These are phyloP conservation scores for Terfezia claveryi DNA, from an alignment of 495 filamentous ascomycete genomes.

Conservation along the genomic window DNA sequence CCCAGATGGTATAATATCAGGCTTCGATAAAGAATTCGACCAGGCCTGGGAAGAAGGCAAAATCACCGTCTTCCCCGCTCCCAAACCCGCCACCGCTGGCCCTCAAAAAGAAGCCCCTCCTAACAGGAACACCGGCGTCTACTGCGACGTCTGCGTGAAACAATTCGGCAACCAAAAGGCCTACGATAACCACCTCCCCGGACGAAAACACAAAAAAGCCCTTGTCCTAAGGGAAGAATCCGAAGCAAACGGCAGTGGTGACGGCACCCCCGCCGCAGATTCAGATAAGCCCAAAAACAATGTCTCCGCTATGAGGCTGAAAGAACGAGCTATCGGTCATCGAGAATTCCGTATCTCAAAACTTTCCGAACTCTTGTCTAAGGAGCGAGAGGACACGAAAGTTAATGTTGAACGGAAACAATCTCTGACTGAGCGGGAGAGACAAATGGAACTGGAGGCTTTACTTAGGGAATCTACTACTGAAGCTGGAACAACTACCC, in stretches of 20 bases:
- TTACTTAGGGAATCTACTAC: slow-evolving; percentile 22
- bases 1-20: slow-evolving; percentile 49
- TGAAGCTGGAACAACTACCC: slow-evolving; percentile 19
- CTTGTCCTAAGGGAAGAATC: slow-evolving; percentile 25
- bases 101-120: slow-evolving; percentile 17
- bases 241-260: slow-evolving; percentile 10
- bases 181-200: slow-evolving; percentile 66
- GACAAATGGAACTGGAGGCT: slow-evolving; percentile 77
- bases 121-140: slow-evolving; percentile 40
- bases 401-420: slow-evolving; percentile 87
- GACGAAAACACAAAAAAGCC: slow-evolving; percentile 83
- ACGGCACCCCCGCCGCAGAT: slow-evolving; percentile 10
- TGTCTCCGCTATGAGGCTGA: slow-evolving; percentile 28
- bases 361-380: slow-evolving; percentile 51
- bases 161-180: slow-evolving; percentile 92
- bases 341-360: slow-evolving; percentile 64
- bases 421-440: slow-evolving; percentile 87
- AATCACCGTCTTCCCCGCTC: slow-evolving; percentile 55
- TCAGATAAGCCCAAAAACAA: slow-evolving; percentile 9
- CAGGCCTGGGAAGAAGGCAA: slow-evolving; percentile 58
- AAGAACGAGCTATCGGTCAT: slow-evolving; percentile 78
- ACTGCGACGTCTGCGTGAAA: slow-evolving; percentile 78
- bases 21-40: slow-evolving; percentile 63
- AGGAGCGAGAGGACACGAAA: slow-evolving; percentile 60
- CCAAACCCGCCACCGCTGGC: slow-evolving; percentile 26